Base-by-base conservation (phyloP, 2,329 filamentous ascomycete species). In the Aureobasidium subglaciale region DNA sequence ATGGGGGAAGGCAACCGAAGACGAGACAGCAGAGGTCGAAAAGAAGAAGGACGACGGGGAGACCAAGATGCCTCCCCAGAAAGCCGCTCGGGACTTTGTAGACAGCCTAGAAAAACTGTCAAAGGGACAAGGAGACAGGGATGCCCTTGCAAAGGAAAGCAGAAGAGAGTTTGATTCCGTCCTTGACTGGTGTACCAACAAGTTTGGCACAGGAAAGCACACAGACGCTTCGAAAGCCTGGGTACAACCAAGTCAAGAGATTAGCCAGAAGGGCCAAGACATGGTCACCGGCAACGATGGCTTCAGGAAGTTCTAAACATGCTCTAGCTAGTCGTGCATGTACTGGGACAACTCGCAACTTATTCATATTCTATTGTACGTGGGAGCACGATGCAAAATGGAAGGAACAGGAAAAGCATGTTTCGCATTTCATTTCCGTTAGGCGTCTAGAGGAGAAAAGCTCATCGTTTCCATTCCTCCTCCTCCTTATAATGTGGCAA, bases 271-370 rank as follows among this genome's bases (percentile, higher is more conserved):
- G 37, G 71, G 69, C 4, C 61, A 70, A 53, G 67, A 69, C 53
- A 75, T 76, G 73, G 67, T 75, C 2, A 73, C 68, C 58, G 72
- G 72, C 8, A 73, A 69, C 1, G 69, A 73, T 53, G 75, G 74
- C 9, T 72, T 67, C 61, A 65, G 75, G 59, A 65, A 74, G 48
- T 78, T 78, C 58, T 78, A 63, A 71, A 52, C 22, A 29, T 22
- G 27, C 15, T 25, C 5, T 5, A 15, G 13, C 2, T n/a, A 54
- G 22, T 41, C 38, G n/a, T n/a, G n/a, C n/a, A n/a, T n/a, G n/a
- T n/a, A n/a, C n/a, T n/a, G n/a, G n/a, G n/a, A n/a, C n/a, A n/a
- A n/a, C n/a, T n/a, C n/a, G n/a, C n/a, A n/a, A n/a, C n/a, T n/a
- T n/a, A n/a, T n/a, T n/a, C n/a, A n/a, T n/a, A n/a, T n/a, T n/a